A percentile compares a stretch with the other conserved stretches of the same genome.
Evolutionary conservation across 768 basidiomycete species (phyloP).

Genomic region (Hericium rajendrae): DNA sequence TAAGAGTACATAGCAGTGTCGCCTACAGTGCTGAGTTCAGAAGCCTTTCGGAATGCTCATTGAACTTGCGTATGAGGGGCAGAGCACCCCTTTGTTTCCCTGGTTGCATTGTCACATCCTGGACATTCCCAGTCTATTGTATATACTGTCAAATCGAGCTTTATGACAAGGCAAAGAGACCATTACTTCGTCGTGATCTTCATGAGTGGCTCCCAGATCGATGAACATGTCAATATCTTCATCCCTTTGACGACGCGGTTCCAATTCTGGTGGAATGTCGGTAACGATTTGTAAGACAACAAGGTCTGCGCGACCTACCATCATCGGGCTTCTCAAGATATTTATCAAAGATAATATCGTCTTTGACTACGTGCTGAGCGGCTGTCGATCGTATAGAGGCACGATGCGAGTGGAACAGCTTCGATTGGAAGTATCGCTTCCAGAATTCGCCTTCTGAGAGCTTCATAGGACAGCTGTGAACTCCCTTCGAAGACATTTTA

Average conservation of each 20-base stretch:
- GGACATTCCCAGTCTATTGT: slow-evolving; percentile 73
- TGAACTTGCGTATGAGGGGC: slow-evolving; percentile 93
- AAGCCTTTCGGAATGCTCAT: slow-evolving; percentile 90
- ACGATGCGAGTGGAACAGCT: slow-evolving; percentile 89
- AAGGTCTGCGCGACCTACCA: slow-evolving; percentile 37
- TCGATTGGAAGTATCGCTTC: slow-evolving; percentile 94
- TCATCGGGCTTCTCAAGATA: slow-evolving; percentile 97
- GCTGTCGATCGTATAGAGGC: slow-evolving; percentile 86
- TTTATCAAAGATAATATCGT: slow-evolving; percentile 89
- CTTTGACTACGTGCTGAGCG: slow-evolving; percentile 74
- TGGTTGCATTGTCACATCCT: slow-evolving; percentile 92
- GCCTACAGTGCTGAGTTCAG: slow-evolving; percentile 69
- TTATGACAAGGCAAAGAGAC: background rate
- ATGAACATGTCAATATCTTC: slow-evolving; percentile 69
- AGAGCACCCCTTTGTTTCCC: slow-evolving; percentile 81
- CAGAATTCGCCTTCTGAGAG: slow-evolving; percentile 89
- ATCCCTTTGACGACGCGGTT: slow-evolving; percentile 62
- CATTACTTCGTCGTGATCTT: slow-evolving; percentile 81
- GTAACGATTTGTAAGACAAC: background rate
- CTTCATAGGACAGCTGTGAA: slow-evolving; percentile 29
- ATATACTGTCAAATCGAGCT: background rate
- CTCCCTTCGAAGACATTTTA: background rate
- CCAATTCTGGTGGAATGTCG: slow-evolving; percentile 42
- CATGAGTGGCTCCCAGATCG: slow-evolving; percentile 78
- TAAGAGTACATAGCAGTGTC: background rate